phyloP scores from a whole-genome alignment of 2,329 filamentous ascomycete species.

The Fusarium proliferatum region DNA sequence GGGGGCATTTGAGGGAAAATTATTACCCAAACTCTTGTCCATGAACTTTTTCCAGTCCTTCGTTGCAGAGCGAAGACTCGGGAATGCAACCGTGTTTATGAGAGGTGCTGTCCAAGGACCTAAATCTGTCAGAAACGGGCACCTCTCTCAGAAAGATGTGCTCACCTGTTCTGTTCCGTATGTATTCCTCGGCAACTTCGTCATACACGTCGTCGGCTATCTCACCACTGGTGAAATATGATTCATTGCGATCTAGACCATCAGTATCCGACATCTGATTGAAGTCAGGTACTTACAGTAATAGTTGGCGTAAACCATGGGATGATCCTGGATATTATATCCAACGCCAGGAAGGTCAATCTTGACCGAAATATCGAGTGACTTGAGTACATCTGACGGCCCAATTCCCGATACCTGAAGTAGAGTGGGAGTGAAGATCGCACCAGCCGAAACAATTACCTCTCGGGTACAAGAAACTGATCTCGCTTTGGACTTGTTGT shows the following conservation, averaged over 20 bases:
- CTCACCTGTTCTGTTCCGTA: conserved; percentile 15
- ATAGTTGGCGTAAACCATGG: conserved; percentile 18
- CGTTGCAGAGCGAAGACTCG: conserved; percentile 2
- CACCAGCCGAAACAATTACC: conserved; percentile 24
- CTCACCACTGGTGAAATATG: conserved; percentile 11
- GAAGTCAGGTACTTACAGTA: background rate
- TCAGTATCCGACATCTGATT: background rate
- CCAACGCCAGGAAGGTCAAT: conserved; percentile 21
- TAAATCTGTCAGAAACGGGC: background rate
- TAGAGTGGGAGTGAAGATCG: conserved; percentile 17
- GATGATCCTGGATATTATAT: conserved; percentile 27
- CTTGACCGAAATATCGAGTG: background rate
- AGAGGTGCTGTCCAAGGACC: conserved; percentile 28
- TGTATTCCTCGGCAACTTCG: conserved; percentile 7
- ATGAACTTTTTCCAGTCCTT: conserved; percentile 4
- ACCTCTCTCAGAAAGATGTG: background rate
- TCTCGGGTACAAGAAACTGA: background rate
- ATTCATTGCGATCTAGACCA: conserved; percentile 6
- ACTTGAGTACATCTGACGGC: background rate
- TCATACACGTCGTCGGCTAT: conserved; percentile 16
- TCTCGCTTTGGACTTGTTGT: background rate
- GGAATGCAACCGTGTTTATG: conserved; percentile 19
- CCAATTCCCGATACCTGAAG: conserved; percentile 30
- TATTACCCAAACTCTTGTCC: conserved; percentile 1
- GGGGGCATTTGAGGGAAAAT: background rate